Base-by-base conservation (phyloP, 805 yeast species). In the Lipomyces kockii region DNA sequence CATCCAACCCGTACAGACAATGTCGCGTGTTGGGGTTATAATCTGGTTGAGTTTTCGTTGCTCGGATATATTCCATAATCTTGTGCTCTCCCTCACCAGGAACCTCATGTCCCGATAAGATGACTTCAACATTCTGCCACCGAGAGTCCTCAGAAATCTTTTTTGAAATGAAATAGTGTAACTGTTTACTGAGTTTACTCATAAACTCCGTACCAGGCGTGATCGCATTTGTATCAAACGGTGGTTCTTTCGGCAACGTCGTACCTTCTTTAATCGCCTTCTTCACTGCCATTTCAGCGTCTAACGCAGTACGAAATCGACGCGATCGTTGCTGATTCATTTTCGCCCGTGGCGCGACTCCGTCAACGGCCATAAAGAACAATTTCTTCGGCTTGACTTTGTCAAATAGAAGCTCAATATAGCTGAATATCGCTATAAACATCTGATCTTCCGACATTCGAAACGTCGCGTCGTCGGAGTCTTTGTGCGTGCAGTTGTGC, bases 61-160 rank as follows among this genome's bases (percentile, higher is more conserved):
- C 81, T 80, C 98, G 87, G 71, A 94, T 92, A 74, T 86, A 92
- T 74, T 91, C 91, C 98, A 93, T 94, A 73, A 94, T 92, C 76
- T 94, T 94, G 80, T 94, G 98, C 80, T 94, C 98, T 80, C 98
- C 98, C 82, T 94, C 98, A 73, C 98, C 98, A 2, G 98, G 98
- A 22, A 91, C 98, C 78, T 93, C 97, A 75, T 92, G 97, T 49
- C 97, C 98, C 63, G 95, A 89, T 68, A 94, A 83, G 37, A 94
- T 83, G 68, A 94, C 84, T 63, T 90, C 85, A 62, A 91, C 83
- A 62, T 85, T 84, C 71, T 90, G 89, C 98, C 98, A 94, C 63
- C 87, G 86, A 12, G 93, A 81, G 76, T 94, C 98, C 61, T 90
- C 89, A 2, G 96, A 85, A 52, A 93, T 87, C 77, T 94, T 94